Conservation (phyloP, 257 asterid species). For the Salvia splendens region DNA sequence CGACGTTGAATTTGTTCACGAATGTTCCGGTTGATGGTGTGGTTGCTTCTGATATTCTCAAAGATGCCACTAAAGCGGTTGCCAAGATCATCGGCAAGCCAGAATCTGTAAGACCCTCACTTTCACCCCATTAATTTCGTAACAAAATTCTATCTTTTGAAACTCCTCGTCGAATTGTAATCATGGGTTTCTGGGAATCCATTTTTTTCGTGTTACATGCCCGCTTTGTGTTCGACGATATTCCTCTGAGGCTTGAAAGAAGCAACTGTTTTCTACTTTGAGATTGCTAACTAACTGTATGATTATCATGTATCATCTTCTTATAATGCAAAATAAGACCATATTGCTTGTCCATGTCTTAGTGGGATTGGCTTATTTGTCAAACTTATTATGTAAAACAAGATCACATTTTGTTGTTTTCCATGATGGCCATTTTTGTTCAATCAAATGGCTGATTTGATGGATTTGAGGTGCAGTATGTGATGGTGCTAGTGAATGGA, state of each 20-base stretch:
- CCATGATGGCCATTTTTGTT: no score
- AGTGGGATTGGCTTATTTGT: no score
- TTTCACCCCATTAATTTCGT: constrained; percentile 24
- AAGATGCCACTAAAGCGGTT: constrained; percentile 94
- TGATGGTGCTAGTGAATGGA: constrained; percentile 88
- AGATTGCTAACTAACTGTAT: not conserved
- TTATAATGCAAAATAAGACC: no score
- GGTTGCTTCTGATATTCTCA: constrained; percentile 87
- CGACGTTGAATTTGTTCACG: constrained; percentile 79
- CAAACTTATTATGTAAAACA: no score
- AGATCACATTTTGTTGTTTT: no score
- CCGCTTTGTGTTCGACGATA: constrained; percentile 29
- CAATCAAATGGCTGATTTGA: no score
- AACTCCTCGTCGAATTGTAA: constrained; percentile 16
- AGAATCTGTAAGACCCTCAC: constrained; percentile 58
- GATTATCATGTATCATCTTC: no score
- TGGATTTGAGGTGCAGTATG: constrained; percentile 50
- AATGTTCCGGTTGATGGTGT: constrained; percentile 92
- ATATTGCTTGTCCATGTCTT: no score
- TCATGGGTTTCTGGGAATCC: not conserved
- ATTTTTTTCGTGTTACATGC: not conserved
- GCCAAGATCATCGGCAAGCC: constrained; percentile 91
- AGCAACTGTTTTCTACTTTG: not conserved
- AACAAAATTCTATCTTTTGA: no score
- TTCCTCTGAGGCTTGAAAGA: constrained; percentile 8